Evolutionary conservation across 192 early-diverging fungal genomes (phyloP), one percentile per base, ranked within the genome.

Genomic region (Umbelopsis ramanniana): DNA sequence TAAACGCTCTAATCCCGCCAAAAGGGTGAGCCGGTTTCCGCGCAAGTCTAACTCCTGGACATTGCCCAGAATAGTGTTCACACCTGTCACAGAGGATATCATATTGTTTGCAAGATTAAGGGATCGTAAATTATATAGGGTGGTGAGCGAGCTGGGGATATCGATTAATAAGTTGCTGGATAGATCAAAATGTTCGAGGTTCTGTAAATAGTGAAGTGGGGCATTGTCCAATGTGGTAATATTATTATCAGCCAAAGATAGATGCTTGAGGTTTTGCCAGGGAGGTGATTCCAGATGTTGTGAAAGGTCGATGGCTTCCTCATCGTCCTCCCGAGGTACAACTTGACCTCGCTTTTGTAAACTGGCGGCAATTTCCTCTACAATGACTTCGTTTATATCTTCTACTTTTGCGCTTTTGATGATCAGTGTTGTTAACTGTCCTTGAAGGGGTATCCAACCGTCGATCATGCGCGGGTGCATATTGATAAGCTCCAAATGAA

Each of bases 61-160:
- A 72, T 87, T 89, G 11, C 85, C 82, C 12, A 89, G 72, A 1
- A 86, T 68, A 17, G 82, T 75, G 60, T 86, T 79, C 43, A 89
- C 84, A 10, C 78, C 73, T 7, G 76, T 77, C 2, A 85, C 76
- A 21, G 70, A 76, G 19, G 79, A 77, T 14, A 89, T 81, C 87
- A 89, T 87, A 52, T 89, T 89, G 74, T 86, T 73, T 4, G 84
- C 77, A 37, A 89, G 54, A 57, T 89, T 84, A 26, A 89, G 72
- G 19, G 68, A 73, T 43, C 80, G 79, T 24, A 89, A 63, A 55
- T 87, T 85, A 46, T 81, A 83, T 24, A 89, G 75, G 9, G 72
- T 71, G 1, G 83, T 78, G 46, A 89, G 48, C 6, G 78, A 72
- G 3, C 63, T 50, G 3, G 87, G 85, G 29, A 83, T 69, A 50